phyloP scores from a whole-genome alignment of 306 rosid genomes.

The Pterocarpus macrocarpus region DNA sequence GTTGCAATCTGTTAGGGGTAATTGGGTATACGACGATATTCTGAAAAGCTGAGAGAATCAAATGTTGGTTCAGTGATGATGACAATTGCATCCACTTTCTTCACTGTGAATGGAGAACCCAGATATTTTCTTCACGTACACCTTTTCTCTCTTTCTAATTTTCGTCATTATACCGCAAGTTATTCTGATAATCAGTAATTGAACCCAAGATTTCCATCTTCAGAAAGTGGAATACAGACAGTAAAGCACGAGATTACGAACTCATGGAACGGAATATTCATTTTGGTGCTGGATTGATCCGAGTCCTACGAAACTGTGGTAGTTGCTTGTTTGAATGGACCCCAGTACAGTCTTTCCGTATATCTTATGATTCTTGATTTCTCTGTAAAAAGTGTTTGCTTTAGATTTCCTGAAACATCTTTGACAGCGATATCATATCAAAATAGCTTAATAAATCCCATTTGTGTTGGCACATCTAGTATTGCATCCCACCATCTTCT shows the following conservation, averaged over 20 bases:
- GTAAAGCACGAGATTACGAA: not conserved
- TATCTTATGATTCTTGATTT: slow-evolving; percentile 7
- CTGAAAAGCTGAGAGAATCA: slow-evolving; percentile 14
- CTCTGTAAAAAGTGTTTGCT: not conserved
- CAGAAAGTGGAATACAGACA: slow-evolving; percentile 9
- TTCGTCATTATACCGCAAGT: slow-evolving; percentile 2
- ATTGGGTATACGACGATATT: slow-evolving; percentile 8
- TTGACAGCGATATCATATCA: slow-evolving; percentile 26
- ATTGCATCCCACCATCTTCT: slow-evolving; percentile 3
- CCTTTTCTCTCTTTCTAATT: not conserved
- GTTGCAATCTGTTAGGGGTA: slow-evolving; percentile 1
- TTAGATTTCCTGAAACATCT: slow-evolving; percentile 28
- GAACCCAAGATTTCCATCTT: slow-evolving; percentile 5
- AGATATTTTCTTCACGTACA: slow-evolving; percentile 23
- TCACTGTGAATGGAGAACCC: slow-evolving; percentile 33
- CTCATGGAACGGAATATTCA: not conserved
- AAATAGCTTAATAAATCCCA: slow-evolving; percentile 10
- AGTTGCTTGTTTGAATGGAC: slow-evolving; percentile 27
- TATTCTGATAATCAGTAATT: slow-evolving; percentile 27
- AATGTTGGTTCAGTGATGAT: slow-evolving; percentile 25
- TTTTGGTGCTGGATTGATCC: not conserved
- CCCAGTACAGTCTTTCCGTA: not conserved
- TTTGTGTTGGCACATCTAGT: not conserved
- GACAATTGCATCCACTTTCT: slow-evolving; percentile 26
- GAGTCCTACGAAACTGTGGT: not conserved